phyloP scores from a whole-genome alignment of 257 asterid genomes.

The Asclepias syriaca region DNA sequence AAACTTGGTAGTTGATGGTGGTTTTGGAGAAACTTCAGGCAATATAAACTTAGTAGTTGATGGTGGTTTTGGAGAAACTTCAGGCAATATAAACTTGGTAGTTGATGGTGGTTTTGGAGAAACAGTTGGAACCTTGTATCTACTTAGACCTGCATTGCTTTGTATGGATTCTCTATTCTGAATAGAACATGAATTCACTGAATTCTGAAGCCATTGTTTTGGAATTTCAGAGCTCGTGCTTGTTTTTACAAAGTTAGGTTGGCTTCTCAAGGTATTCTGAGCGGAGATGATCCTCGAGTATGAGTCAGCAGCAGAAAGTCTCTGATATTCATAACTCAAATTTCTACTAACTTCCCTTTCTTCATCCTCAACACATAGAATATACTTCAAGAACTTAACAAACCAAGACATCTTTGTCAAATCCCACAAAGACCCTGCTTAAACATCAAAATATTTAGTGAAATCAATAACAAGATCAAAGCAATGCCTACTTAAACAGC shows the following conservation, averaged over 20 bases:
- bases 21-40: too few relatives aligned
- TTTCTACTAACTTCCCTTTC: neutral
- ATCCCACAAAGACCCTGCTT: conserved; percentile 4
- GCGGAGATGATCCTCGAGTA: neutral
- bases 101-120: too few relatives aligned
- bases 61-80: too few relatives aligned
- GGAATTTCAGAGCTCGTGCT: neutral
- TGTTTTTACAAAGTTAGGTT: conserved; percentile 4
- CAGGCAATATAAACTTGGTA: too few relatives aligned
- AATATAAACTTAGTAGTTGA: too few relatives aligned
- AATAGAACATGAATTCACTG: neutral
- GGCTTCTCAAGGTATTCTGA: neutral
- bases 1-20: too few relatives aligned
- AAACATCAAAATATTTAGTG: neutral
- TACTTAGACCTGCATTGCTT: neutral
- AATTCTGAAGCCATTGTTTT: neutral
- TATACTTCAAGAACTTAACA: neutral
- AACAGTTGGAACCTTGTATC: neutral
- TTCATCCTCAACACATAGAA: conserved; percentile 10
- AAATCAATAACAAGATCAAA: neutral
- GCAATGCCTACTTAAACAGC: neutral
- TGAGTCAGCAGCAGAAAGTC: neutral
- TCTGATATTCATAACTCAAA: neutral
- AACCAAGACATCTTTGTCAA: conserved; percentile 5
- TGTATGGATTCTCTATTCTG: neutral